Percentiles rank a stretch among this genome's conserved stretches.
Evolutionary conservation across 805 yeast genomes (phyloP).

Genomic region (Wickerhamomyces bovis): DNA sequence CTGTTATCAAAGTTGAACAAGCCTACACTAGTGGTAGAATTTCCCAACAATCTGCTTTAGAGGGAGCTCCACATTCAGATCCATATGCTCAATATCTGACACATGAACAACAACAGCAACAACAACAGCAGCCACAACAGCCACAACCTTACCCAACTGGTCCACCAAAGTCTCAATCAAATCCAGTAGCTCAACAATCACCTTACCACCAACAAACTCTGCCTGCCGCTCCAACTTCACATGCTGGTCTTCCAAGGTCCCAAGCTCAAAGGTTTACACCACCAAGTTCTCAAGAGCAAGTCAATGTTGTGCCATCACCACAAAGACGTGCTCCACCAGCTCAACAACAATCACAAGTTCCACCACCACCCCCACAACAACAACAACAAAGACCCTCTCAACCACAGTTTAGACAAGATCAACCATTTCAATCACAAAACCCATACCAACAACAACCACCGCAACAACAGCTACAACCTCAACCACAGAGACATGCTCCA

Average conservation of each 20-base stretch:
- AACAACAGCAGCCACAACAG: slow-evolving; percentile 1
- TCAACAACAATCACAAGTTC: slow-evolving; percentile 4
- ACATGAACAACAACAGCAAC: neutral
- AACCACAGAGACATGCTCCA: slow-evolving; percentile 4
- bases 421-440: neutral
- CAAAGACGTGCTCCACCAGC: neutral
- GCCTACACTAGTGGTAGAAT: slow-evolving; percentile 22
- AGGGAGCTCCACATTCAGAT: slow-evolving; percentile 7
- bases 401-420: neutral
- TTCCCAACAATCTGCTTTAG: slow-evolving; percentile 10
- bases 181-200: neutral
- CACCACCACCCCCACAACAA: slow-evolving; percentile 3
- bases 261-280: slow-evolving; percentile 19
- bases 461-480: slow-evolving; percentile 1
- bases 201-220: slow-evolving; percentile 7
- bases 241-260: slow-evolving; percentile 17
- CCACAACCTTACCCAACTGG: slow-evolving; percentile 4
- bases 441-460: slow-evolving; percentile 1
- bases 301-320: slow-evolving; percentile 9
- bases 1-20: slow-evolving; percentile 11
- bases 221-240: slow-evolving; percentile 2
- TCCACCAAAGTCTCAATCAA: neutral
- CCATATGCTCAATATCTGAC: slow-evolving; percentile 1
- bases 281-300: slow-evolving; percentile 15
- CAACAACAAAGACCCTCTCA: slow-evolving; percentile 6